phyloP scores from a whole-genome alignment of 139 green algal genomes.

The Picochlorum sp. region DNA sequence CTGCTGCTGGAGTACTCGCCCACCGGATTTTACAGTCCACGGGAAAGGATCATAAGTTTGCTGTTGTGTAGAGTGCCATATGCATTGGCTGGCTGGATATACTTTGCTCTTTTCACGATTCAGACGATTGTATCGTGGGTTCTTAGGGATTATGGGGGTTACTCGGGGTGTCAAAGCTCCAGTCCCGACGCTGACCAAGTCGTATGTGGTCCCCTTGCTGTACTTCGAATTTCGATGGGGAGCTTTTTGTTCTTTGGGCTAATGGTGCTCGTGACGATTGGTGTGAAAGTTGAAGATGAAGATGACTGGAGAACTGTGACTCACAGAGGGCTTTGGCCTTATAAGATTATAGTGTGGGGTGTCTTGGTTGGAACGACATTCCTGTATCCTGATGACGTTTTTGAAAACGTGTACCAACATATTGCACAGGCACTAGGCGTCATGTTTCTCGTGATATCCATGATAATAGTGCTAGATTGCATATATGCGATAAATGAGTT shows the following conservation, averaged over 20 bases:
- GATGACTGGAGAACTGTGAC: slow-evolving; percentile 20
- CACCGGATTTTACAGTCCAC: too few relatives aligned
- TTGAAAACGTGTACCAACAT: slow-evolving; percentile 41
- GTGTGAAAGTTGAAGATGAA: slow-evolving; percentile 19
- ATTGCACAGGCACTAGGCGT: slow-evolving; percentile 38
- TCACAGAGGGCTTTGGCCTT: slow-evolving; percentile 44
- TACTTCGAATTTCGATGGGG: slow-evolving; percentile 60
- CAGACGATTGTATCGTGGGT: slow-evolving; percentile 38
- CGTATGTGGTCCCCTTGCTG: slow-evolving; percentile 49
- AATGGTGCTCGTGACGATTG: slow-evolving; percentile 36
- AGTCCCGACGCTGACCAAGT: too few relatives aligned
- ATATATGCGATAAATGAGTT: slow-evolving; percentile 52
- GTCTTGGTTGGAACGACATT: slow-evolving; percentile 44
- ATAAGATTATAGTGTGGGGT: slow-evolving; percentile 37
- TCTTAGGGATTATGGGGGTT: slow-evolving; percentile 58
- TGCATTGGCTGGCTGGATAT: slow-evolving; percentile 35
- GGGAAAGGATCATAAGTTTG: too few relatives aligned
- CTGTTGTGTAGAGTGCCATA: not conserved
- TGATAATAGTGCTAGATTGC: slow-evolving; percentile 65
- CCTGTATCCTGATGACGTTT: slow-evolving; percentile 35
- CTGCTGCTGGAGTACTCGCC: too few relatives aligned
- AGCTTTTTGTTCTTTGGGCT: slow-evolving; percentile 62
- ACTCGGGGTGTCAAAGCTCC: too few relatives aligned
- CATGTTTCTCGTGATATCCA: slow-evolving; percentile 65
- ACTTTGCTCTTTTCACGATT: slow-evolving; percentile 35